Percentiles rank a stretch among this genome's conserved stretches.
These are phyloP conservation scores for Daldinia decipiens DNA, from an alignment of 495 filamentous ascomycete species.

Conservation along the genomic window DNA sequence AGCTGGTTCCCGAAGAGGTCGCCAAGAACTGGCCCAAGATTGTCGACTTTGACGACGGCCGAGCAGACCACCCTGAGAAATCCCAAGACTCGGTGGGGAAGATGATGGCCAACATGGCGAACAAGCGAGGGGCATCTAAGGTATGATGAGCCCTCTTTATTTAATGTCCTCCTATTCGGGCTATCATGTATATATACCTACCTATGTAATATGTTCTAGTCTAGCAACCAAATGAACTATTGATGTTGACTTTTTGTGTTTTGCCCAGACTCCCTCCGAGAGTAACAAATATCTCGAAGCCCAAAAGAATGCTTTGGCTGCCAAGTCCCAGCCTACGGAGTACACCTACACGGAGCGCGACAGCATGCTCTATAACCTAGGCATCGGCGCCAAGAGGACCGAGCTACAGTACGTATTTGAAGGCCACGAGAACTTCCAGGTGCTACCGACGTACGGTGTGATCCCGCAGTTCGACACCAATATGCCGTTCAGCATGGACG, in stretches of 20 bases:
- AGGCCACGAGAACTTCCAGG: conserved; percentile 89
- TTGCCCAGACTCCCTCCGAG: conserved; percentile 48
- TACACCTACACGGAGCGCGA: conserved; percentile 88
- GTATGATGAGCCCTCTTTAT: conserved; percentile 55
- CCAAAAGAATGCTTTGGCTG: conserved; percentile 80
- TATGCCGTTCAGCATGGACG: conserved; percentile 80
- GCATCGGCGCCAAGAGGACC: conserved; percentile 91
- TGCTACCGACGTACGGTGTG: conserved; percentile 92
- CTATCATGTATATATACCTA: conserved; percentile 35
- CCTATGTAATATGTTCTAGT: conserved; percentile 40
- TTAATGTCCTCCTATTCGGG: conserved; percentile 32
- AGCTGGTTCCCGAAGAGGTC: conserved; percentile 88
- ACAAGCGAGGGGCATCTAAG: conserved; percentile 64
- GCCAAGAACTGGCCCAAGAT: conserved; percentile 81
- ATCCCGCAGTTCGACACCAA: conserved; percentile 90
- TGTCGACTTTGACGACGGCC: conserved; percentile 86
- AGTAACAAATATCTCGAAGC: conserved; percentile 66
- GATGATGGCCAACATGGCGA: conserved; percentile 92
- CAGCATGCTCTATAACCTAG: conserved; percentile 94
- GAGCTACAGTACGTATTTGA: conserved; percentile 91
- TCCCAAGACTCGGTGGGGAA: conserved; percentile 78
- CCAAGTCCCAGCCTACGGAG: conserved; percentile 75
- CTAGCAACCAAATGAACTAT: conserved; percentile 42
- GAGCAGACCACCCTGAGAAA: conserved; percentile 89
- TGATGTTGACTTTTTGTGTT: conserved; percentile 46